Percentiles rank a stretch among this genome's conserved stretches.
These are phyloP conservation scores for Kitagawia praeruptora DNA, from an alignment of 129 eudicot species.

Conservation along the genomic window DNA sequence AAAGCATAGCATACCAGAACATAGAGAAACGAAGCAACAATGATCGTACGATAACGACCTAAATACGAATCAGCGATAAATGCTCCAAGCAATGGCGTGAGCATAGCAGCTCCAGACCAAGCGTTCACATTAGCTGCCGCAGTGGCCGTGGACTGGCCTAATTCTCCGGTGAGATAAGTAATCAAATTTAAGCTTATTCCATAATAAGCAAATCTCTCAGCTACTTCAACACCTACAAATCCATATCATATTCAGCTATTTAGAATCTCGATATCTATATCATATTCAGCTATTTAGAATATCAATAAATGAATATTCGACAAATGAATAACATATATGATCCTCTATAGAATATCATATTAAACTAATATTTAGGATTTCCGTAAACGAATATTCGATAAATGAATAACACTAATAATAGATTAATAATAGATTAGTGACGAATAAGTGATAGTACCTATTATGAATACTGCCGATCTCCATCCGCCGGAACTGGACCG, in stretches of 20 bases:
- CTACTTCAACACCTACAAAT: conserved; percentile 41
- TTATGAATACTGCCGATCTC: conserved; percentile 52
- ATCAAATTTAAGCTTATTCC: conserved; percentile 51
- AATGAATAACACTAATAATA: too few species aligned
- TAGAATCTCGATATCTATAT: too few species aligned
- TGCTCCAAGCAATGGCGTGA: conserved; percentile 54
- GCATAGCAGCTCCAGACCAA: conserved; percentile 51
- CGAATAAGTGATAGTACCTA: conserved; percentile 12
- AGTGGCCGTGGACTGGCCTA: conserved; percentile 49
- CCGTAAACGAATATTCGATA: too few species aligned
- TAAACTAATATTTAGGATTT: background rate
- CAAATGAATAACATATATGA: too few species aligned
- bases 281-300: too few species aligned
- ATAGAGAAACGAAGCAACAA: conserved; percentile 48
- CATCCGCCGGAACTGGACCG: conserved; percentile 62
- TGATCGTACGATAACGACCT: conserved; percentile 52
- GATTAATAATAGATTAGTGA: background rate
- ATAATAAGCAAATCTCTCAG: conserved; percentile 56
- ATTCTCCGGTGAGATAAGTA: conserved; percentile 42
- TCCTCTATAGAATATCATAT: background rate
- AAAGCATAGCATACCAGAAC: conserved; percentile 31
- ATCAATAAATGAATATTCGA: too few species aligned
- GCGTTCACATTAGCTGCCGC: conserved; percentile 61
- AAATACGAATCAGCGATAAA: conserved; percentile 56
- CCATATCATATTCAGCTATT: background rate